Evolutionary conservation across 257 asterid species (phyloP).

Genomic region (Nicotiana undulata): DNA sequence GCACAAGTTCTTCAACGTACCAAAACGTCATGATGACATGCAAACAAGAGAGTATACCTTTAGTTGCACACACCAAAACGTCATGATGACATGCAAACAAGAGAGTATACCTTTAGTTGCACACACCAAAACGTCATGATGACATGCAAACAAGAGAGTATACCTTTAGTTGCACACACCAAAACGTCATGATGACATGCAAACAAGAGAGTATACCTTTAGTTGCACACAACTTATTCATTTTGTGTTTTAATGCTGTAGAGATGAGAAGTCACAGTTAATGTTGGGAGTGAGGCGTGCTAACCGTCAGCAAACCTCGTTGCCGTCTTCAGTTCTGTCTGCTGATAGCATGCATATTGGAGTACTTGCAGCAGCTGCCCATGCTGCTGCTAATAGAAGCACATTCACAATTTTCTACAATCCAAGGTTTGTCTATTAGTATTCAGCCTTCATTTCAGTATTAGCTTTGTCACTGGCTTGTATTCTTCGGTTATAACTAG

Average conservation of each 20-base stretch:
- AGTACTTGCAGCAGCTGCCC: constrained; percentile 98
- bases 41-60: neutral
- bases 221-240: neutral
- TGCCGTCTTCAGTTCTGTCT: constrained; percentile 91
- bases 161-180: too few species aligned
- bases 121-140: neutral
- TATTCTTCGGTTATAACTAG: neutral
- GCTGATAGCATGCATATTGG: constrained; percentile 99
- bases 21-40: neutral
- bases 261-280: constrained; percentile 85
- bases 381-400: constrained; percentile 85
- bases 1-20: neutral
- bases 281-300: constrained; percentile 89
- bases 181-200: neutral
- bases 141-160: neutral
- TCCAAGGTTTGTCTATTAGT: constrained; percentile 52
- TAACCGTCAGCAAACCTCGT: constrained; percentile 70
- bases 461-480: neutral
- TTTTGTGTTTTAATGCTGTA: constrained; percentile 7
- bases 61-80: neutral
- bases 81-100: neutral
- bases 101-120: neutral
- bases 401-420: constrained; percentile 86
- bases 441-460: neutral
- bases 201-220: neutral